phyloP scores from a whole-genome alignment of 208 protist species.

The Porcisia hertigi region DNA sequence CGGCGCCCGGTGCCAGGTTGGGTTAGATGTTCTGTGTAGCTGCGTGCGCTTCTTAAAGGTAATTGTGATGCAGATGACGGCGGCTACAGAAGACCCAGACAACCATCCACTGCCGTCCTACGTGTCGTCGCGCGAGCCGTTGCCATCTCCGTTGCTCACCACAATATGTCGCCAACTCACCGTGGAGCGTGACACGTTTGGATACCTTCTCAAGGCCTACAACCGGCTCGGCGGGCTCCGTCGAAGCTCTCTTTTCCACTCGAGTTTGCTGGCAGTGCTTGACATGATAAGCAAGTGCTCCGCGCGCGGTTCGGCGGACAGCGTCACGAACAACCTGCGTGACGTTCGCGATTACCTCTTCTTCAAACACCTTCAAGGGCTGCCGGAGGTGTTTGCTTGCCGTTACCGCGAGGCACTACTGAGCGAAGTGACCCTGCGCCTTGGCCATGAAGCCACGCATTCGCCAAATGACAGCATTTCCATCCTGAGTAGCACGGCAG shows the following conservation, averaged over 20 bases:
- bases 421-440: slow-evolving; percentile 36
- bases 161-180: slow-evolving; percentile 62
- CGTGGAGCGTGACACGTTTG: slow-evolving; percentile 65
- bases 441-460: slow-evolving; percentile 46
- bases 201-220: slow-evolving; percentile 56
- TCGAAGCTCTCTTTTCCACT: slow-evolving; percentile 71
- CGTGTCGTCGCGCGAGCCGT: slow-evolving; percentile 26
- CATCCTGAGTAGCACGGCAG: slow-evolving; percentile 53
- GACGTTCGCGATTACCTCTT: slow-evolving; percentile 71
- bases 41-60: slow-evolving; percentile 61
- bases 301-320: slow-evolving; percentile 25
- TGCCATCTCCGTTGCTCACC: slow-evolving; percentile 36
- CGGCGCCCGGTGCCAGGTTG: slow-evolving; percentile 29
- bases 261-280: slow-evolving; percentile 45
- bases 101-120: slow-evolving; percentile 41
- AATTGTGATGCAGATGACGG: slow-evolving; percentile 40
- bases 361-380: slow-evolving; percentile 40
- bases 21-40: slow-evolving; percentile 56
- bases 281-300: slow-evolving; percentile 46
- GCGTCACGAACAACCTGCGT: slow-evolving; percentile 36
- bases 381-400: slow-evolving; percentile 44
- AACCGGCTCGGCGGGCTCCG: slow-evolving; percentile 49
- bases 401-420: slow-evolving; percentile 56
- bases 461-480: slow-evolving; percentile 59
- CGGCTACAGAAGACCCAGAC: slow-evolving; percentile 12